phyloP scores from a whole-genome alignment of 2,329 filamentous ascomycete species.

The Escovopsis sp. region DNA sequence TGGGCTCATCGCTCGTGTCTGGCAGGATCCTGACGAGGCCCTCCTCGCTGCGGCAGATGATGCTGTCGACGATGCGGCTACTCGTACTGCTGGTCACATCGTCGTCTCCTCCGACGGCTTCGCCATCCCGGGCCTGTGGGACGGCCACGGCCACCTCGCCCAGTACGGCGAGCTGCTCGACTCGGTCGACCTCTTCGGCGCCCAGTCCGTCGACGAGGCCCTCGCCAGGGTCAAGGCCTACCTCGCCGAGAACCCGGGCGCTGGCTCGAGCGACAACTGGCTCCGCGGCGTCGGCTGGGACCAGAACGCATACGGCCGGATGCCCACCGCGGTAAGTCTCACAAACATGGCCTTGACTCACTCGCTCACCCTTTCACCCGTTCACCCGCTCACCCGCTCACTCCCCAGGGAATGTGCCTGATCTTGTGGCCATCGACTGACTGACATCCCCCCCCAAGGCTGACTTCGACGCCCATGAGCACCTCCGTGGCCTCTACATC shows the following conservation, averaged over 20 bases:
- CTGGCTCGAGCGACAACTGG: conserved; percentile 42
- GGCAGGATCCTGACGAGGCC: conserved; percentile 18
- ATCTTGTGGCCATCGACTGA: too few relatives aligned
- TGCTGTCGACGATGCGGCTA: too few relatives aligned
- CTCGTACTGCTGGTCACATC: too few relatives aligned
- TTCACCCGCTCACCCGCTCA: too few relatives aligned
- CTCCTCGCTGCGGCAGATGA: conserved; percentile 13
- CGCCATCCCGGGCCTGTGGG: conserved; percentile 53
- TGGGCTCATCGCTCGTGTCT: conserved; percentile 36
- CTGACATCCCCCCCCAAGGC: conserved; percentile 23
- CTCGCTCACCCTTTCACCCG: too few relatives aligned
- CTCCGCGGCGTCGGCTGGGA: conserved; percentile 56
- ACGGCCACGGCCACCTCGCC: conserved; percentile 53
- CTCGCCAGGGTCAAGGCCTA: conserved; percentile 36
- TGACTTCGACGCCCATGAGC: conserved; percentile 37
- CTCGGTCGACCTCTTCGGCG: conserved; percentile 48
- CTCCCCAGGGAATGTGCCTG: too few relatives aligned
- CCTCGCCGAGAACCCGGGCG: conserved; percentile 29
- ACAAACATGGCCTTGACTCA: too few relatives aligned
- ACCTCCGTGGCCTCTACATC: conserved; percentile 41
- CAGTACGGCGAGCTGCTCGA: conserved; percentile 53
- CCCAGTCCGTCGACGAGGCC: conserved; percentile 38
- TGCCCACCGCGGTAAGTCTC: conserved; percentile 50
- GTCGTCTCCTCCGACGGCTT: conserved; percentile 24
- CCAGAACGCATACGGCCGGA: conserved; percentile 46